These are phyloP conservation scores for Meyerozyma smithsonii DNA, from an alignment of 1,139 yeast species.

Conservation along the genomic window DNA sequence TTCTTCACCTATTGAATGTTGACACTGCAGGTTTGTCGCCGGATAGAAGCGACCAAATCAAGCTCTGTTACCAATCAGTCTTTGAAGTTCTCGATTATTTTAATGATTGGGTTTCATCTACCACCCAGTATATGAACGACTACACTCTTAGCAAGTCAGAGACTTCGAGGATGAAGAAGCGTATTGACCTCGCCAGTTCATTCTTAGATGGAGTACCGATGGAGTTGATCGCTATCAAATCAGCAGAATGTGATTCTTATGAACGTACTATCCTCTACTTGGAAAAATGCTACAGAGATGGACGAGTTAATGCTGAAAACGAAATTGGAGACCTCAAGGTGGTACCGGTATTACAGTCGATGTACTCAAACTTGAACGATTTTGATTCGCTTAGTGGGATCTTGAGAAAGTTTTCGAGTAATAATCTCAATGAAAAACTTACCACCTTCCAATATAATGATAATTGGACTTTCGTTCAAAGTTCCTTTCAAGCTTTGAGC, in stretches of 20 bases:
- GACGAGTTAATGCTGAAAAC: conserved; percentile 27
- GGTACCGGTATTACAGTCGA: conserved; percentile 57
- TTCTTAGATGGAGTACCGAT: conserved; percentile 59
- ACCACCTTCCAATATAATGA: conserved; percentile 80
- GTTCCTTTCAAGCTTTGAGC: conserved; percentile 72
- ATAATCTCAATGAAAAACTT: conserved; percentile 66
- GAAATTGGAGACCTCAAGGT: conserved; percentile 33
- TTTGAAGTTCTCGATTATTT: conserved; percentile 81
- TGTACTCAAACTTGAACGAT: conserved; percentile 86
- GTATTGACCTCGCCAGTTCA: conserved; percentile 33
- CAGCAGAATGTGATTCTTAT: conserved; percentile 79
- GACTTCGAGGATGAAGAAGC: conserved; percentile 18
- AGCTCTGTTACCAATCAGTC: conserved; percentile 64
- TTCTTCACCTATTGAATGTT: conserved; percentile 50
- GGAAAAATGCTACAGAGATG: conserved; percentile 65
- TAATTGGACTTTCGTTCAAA: conserved; percentile 84
- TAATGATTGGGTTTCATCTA: conserved; percentile 62
- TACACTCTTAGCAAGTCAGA: conserved; percentile 16
- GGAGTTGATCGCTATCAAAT: conserved; percentile 66
- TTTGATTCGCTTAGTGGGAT: conserved; percentile 89
- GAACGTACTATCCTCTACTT: conserved; percentile 87
- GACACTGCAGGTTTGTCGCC: conserved; percentile 44
- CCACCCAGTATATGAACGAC: conserved; percentile 27
- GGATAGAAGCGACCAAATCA: conserved; percentile 51
- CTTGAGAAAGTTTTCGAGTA: conserved; percentile 65